phyloP scores from a whole-genome alignment of 371 early-diverging fungal genomes.

The Chytridiales sp. region DNA sequence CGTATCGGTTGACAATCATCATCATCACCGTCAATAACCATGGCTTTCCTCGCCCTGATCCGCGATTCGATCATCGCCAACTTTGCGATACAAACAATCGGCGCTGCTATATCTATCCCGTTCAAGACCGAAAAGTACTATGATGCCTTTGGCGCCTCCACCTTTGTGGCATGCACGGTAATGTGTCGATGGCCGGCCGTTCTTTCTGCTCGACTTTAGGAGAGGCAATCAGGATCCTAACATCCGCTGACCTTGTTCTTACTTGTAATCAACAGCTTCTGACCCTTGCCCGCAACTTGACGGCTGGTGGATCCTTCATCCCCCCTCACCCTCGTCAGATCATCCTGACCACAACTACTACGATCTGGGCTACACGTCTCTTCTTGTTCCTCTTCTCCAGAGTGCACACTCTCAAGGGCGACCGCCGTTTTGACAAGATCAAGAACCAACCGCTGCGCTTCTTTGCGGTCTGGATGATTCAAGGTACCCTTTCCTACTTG shows the following conservation, averaged over 20 bases:
- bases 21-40: too few species aligned
- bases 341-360: constrained; percentile 20
- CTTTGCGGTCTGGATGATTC: constrained; percentile 17
- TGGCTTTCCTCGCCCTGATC: constrained; percentile 6
- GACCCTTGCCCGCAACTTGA: background rate
- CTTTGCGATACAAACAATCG: constrained; percentile 21
- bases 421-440: constrained; percentile 36
- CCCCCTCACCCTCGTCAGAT: constrained; percentile 21
- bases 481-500: too few species aligned
- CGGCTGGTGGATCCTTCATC: background rate
- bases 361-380: constrained; percentile 30
- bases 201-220: background rate
- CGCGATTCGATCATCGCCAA: constrained; percentile 3
- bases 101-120: constrained; percentile 17
- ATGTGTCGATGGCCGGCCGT: background rate
- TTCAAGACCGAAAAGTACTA: constrained; percentile 32
- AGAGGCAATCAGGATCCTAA: background rate
- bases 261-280: background rate
- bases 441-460: constrained; percentile 27
- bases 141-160: constrained; percentile 30
- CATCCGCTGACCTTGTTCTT: background rate
- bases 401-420: constrained; percentile 20
- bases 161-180: constrained; percentile 18
- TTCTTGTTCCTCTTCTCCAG: constrained; percentile 18
- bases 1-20: too few species aligned